Evolutionary conservation across 495 filamentous ascomycete genomes (phyloP), one percentile per base, ranked within the genome.

Genomic region (Coniosporium apollinis): DNA sequence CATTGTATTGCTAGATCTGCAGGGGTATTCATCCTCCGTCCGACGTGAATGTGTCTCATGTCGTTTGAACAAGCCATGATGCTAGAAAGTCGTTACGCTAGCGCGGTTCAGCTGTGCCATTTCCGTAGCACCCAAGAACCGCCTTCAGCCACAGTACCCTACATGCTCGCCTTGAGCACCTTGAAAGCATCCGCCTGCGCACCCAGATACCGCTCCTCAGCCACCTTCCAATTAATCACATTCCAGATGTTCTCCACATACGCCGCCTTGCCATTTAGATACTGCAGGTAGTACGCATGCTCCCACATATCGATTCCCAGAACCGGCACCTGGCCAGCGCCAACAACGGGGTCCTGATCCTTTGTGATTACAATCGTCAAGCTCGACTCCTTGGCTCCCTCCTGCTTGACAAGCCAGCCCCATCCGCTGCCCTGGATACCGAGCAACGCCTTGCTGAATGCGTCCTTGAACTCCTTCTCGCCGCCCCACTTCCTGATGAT

Each of bases 231-330:
- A 38, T 53, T 53, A 33, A 53, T 51, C n/a, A 55, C 42, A 19
- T 45, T 48, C 51, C 51, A 55, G 34, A 55, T 55, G 16, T 55
- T 50, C 42, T 53, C 41, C 15, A 55, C 50, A 35, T 55, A 55
- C 9, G 41, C 51, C 5, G 50, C 50, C 24, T 51, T 55, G 11
- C 45, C 46, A 36, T 60, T 60, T 17, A 47, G 39, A 34, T 60
- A 60, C 51, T 56, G 51, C 16, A 60, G 37, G 43, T 60, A 60
- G 34, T 60, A 60, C 0, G 56, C 56, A 47, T 60, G 56, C 48
- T 60, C 56, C 56, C 56, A 60, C 39, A 58, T 58, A 36, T 60
- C 56, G 3, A 60, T 36, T 2, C 53, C 56, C 25, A 60, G 44
- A 30, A 60, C 46, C 3, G 56, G 56, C 7, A 49, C 46, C 11